Evolutionary conservation across 495 filamentous ascomycete species (phyloP).

Genomic region (Daldinia childiae): DNA sequence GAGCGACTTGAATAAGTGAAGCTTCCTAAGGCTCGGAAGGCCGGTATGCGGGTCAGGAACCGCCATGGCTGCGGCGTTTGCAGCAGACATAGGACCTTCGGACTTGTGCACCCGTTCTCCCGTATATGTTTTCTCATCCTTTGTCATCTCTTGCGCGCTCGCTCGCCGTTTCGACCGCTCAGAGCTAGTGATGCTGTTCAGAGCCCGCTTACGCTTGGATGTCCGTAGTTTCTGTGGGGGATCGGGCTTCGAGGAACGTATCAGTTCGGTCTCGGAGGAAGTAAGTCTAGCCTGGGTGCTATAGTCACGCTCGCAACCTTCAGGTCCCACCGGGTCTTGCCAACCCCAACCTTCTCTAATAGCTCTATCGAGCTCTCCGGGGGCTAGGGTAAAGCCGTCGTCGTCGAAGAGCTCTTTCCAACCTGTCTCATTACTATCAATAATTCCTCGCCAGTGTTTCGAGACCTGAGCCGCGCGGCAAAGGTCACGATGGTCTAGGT

Average conservation of each 20-base stretch:
- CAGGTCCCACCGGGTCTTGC: constrained; percentile 81
- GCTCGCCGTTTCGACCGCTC: constrained; percentile 65
- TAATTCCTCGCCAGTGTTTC: constrained; percentile 87
- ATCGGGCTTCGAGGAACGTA: constrained; percentile 51
- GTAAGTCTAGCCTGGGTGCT: constrained; percentile 60
- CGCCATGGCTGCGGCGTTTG: constrained; percentile 79
- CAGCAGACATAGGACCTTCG: constrained; percentile 87
- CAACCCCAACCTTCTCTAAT: constrained; percentile 99
- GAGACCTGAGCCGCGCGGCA: constrained; percentile 94
- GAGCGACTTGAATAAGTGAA: constrained; percentile 96
- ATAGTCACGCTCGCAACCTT: constrained; percentile 84
- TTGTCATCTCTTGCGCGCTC: constrained; percentile 51
- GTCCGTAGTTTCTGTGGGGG: constrained; percentile 48
- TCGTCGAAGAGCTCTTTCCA: constrained; percentile 94
- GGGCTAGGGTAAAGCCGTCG: constrained; percentile 80
- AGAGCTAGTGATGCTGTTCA: constrained; percentile 50
- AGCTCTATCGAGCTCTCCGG: constrained; percentile 85
- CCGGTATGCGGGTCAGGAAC: constrained; percentile 85
- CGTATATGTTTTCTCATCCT: constrained; percentile 48
- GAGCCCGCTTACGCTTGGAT: constrained; percentile 56
- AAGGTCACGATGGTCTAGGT: constrained; percentile 85
- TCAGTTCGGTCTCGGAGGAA: constrained; percentile 60
- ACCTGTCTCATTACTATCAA: constrained; percentile 90
- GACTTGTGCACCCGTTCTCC: constrained; percentile 57
- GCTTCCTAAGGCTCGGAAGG: constrained; percentile 75